Percentiles rank a stretch among this genome's conserved stretches.
These are phyloP conservation scores for Apiotrichum montevideense DNA, from an alignment of 1,284 basidiomycete genomes.

Conservation along the genomic window DNA sequence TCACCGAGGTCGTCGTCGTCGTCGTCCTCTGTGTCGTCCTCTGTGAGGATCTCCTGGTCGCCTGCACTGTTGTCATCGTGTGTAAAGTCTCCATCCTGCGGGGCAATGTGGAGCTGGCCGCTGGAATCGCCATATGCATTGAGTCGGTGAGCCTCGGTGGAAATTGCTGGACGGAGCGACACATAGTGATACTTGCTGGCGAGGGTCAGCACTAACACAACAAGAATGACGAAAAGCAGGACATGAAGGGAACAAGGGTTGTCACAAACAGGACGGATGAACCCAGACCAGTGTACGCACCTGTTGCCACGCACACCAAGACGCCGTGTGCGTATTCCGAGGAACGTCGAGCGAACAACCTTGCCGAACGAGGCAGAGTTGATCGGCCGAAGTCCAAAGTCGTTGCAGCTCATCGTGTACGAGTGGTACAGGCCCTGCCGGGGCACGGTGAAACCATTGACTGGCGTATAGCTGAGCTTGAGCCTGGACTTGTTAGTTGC, in stretches of 20 bases:
- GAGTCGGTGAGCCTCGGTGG: slow-evolving; percentile 79
- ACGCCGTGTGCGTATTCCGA: slow-evolving; percentile 85
- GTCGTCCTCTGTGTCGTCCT: slow-evolving; percentile 29
- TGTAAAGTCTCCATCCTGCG: slow-evolving; percentile 16
- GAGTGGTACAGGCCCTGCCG: slow-evolving; percentile 88
- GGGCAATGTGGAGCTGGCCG: slow-evolving; percentile 22
- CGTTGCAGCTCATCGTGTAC: slow-evolving; percentile 72
- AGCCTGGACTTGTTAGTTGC: slow-evolving; percentile 20
- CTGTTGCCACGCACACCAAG: slow-evolving; percentile 82
- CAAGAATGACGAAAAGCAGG: no score
- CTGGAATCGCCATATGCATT: slow-evolving; percentile 66
- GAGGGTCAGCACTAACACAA: no score
- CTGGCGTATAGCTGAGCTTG: slow-evolving; percentile 29
- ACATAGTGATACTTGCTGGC: slow-evolving; percentile 42
- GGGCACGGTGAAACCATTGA: slow-evolving; percentile 49
- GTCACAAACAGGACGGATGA: not conserved
- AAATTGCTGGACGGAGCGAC: slow-evolving; percentile 71
- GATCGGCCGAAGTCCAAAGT: slow-evolving; percentile 56
- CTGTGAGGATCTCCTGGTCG: slow-evolving; percentile 16
- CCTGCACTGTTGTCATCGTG: slow-evolving; percentile 8
- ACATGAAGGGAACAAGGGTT: no score
- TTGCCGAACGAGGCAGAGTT: slow-evolving; percentile 91
- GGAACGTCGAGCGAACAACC: slow-evolving; percentile 84
- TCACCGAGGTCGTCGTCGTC: slow-evolving; percentile 33
- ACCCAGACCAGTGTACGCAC: slow-evolving; percentile 10